Conservation (phyloP, 805 yeast genomes). For the Hagleromyces aurorensis region DNA sequence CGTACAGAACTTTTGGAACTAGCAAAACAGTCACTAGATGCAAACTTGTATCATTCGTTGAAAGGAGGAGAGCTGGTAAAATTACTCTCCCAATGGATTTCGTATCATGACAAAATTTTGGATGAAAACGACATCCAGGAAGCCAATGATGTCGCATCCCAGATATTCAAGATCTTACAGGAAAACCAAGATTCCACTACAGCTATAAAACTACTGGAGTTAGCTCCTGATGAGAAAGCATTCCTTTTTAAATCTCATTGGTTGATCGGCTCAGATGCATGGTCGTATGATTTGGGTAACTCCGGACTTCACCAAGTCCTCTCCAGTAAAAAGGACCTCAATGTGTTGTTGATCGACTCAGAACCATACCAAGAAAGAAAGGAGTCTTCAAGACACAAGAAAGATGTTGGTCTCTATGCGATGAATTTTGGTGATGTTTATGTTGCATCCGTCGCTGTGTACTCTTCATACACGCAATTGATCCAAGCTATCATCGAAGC, state of each 20-base stretch:
- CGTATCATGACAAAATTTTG: conserved; percentile 37
- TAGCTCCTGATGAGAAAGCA: conserved; percentile 33
- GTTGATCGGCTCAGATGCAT: conserved; percentile 90
- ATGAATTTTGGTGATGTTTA: conserved; percentile 86
- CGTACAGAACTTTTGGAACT: conserved; percentile 38
- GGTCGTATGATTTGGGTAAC: conserved; percentile 90
- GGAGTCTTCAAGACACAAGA: conserved; percentile 39
- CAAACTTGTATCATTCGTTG: conserved; percentile 35
- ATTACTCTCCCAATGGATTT: conserved; percentile 62
- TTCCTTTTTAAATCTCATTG: conserved; percentile 52
- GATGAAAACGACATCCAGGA: conserved; percentile 21
- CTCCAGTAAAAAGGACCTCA: conserved; percentile 66
- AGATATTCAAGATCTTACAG: conserved; percentile 34
- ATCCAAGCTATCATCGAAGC: conserved; percentile 86
- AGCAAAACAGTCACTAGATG: conserved; percentile 41
- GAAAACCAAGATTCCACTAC: conserved; percentile 34
- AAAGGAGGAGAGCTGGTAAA: conserved; percentile 45
- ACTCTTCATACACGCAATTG: conserved; percentile 88
- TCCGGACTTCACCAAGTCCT: conserved; percentile 86
- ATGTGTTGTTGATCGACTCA: conserved; percentile 80
- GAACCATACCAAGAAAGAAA: conserved; percentile 51
- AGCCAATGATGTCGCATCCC: conserved; percentile 27
- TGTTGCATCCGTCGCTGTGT: conserved; percentile 91
- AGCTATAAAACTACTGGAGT: conserved; percentile 38
- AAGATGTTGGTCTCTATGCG: conserved; percentile 89